phyloP scores from a whole-genome alignment of 2,329 filamentous ascomycete species.

The Cladosporium austrohemisphaericum region DNA sequence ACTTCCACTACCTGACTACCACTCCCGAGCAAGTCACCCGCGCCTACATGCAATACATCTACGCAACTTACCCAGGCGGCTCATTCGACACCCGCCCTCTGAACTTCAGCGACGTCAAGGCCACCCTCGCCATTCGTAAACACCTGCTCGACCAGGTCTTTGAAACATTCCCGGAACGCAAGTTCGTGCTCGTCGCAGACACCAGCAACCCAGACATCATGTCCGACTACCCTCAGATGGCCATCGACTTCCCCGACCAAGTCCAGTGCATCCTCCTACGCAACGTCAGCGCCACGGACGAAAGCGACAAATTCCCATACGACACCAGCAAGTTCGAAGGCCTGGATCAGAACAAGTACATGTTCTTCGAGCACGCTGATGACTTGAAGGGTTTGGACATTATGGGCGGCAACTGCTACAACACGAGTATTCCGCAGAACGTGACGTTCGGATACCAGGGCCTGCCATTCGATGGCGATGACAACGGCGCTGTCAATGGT shows the following conservation, averaged over 20 bases:
- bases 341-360: slow-evolving; percentile 64
- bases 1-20: slow-evolving; percentile 80
- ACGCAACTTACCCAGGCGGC: slow-evolving; percentile 70
- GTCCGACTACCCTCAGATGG: slow-evolving; percentile 52
- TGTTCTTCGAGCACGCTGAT: slow-evolving; percentile 74
- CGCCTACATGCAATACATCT: slow-evolving; percentile 77
- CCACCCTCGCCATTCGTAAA: slow-evolving; percentile 66
- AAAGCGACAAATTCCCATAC: slow-evolving; percentile 67
- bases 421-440: slow-evolving; percentile 62
- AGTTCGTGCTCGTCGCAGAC: slow-evolving; percentile 73
- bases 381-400: slow-evolving; percentile 66
- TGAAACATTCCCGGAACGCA: slow-evolving; percentile 68
- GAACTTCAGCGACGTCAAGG: slow-evolving; percentile 73
- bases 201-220: slow-evolving; percentile 75
- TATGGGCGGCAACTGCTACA: slow-evolving; percentile 64
- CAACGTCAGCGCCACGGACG: slow-evolving; percentile 68
- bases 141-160: slow-evolving; percentile 69
- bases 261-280: slow-evolving; percentile 75
- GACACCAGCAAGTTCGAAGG: slow-evolving; percentile 68
- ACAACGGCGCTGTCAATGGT: slow-evolving; percentile 15
- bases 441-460: slow-evolving; percentile 66
- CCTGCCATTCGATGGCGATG: slow-evolving; percentile 24
- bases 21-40: slow-evolving; percentile 74
- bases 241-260: slow-evolving; percentile 62
- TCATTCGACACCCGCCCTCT: slow-evolving; percentile 74